Evolutionary conservation across 768 basidiomycete genomes (phyloP).

Genomic region (Boletus rex-veris): DNA sequence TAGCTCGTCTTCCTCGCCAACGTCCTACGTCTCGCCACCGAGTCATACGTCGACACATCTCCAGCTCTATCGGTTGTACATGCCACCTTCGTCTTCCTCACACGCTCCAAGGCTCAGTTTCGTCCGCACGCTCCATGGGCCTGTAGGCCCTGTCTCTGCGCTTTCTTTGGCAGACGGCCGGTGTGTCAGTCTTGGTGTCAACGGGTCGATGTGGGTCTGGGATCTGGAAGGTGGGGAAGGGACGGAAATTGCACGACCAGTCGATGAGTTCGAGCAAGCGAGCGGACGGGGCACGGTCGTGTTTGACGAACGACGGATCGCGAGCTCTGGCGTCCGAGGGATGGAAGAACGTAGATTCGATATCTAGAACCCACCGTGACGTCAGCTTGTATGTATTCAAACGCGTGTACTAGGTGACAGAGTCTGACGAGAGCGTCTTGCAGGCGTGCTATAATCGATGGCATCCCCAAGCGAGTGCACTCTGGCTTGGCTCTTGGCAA

Average conservation of each 20-base stretch:
- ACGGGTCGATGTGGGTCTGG: conserved; percentile 84
- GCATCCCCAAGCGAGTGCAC: not conserved
- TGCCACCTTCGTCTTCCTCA: conserved; percentile 51
- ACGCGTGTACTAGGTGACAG: too few relatives aligned
- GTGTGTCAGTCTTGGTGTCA: conserved; percentile 68
- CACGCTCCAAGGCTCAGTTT: conserved; percentile 65
- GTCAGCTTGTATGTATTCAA: not conserved
- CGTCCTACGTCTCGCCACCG: conserved; percentile 31
- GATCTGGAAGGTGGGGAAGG: conserved; percentile 62
- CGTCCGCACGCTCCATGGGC: conserved; percentile 69
- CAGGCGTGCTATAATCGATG: too few relatives aligned
- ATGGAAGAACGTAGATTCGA: conserved; percentile 36
- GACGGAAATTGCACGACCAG: conserved; percentile 30
- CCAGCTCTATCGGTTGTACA: conserved; percentile 71
- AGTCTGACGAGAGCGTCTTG: too few relatives aligned
- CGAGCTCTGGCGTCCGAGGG: conserved; percentile 40
- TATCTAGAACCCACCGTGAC: conserved; percentile 16
- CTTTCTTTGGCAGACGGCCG: conserved; percentile 78
- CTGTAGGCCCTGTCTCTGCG: conserved; percentile 59
- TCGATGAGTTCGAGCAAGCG: conserved; percentile 35
- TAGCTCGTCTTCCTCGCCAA: conserved; percentile 24
- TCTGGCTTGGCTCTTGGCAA: conserved; percentile 17
- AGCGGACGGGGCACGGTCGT: conserved; percentile 43
- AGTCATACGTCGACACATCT: conserved; percentile 51
- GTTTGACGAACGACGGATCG: conserved; percentile 74